These are phyloP conservation scores for Xylaria longipes DNA, from an alignment of 495 filamentous ascomycete genomes.

Conservation along the genomic window DNA sequence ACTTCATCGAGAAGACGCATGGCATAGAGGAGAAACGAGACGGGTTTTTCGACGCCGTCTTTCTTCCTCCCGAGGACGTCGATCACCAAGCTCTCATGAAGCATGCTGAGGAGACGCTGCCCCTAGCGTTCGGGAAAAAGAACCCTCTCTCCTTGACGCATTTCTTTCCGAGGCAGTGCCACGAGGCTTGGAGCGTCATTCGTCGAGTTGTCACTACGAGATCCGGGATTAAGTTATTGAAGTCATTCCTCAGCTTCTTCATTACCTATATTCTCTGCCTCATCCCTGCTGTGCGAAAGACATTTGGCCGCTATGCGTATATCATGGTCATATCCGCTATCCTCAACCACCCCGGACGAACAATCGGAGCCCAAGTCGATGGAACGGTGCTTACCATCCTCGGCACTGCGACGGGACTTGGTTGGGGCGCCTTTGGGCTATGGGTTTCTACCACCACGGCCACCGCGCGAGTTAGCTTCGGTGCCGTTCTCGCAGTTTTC, in stretches of 20 bases:
- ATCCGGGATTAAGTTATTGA: constrained; percentile 56
- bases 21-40: constrained; percentile 61
- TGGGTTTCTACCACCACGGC: constrained; percentile 57
- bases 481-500: constrained; percentile 59
- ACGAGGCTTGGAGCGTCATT: constrained; percentile 44
- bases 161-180: constrained; percentile 56
- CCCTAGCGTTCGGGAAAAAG: constrained; percentile 45
- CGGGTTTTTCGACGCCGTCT: constrained; percentile 66
- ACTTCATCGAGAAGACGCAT: constrained; percentile 47
- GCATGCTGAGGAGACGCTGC: constrained; percentile 48
- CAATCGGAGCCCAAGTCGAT: constrained; percentile 62
- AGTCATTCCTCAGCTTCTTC: constrained; percentile 61
- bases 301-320: constrained; percentile 60
- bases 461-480: constrained; percentile 53
- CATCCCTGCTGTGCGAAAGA: constrained; percentile 48
- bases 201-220: constrained; percentile 48
- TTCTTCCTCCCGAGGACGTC: constrained; percentile 52
- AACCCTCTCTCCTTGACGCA: constrained; percentile 49
- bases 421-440: constrained; percentile 60
- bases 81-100: constrained; percentile 44
- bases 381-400: constrained; percentile 58
- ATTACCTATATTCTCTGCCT: constrained; percentile 61
- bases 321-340: constrained; percentile 60
- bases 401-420: constrained; percentile 62
- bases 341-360: constrained; percentile 59